phyloP scores from a whole-genome alignment of 2,329 filamentous ascomycete genomes.

The Paecilomyces fulvus region DNA sequence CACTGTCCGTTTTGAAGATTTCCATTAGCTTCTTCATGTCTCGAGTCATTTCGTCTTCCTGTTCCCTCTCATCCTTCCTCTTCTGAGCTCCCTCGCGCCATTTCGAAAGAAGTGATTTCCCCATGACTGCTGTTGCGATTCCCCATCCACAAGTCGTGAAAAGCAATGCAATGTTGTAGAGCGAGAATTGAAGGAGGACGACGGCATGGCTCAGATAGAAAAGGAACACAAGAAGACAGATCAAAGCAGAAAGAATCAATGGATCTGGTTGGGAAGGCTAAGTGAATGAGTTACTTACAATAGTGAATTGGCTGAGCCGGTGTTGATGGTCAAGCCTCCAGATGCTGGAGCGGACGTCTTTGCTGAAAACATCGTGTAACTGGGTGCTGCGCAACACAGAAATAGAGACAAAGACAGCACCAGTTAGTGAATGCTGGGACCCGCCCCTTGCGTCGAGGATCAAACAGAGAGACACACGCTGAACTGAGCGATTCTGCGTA shows the following conservation, averaged over 20 bases:
- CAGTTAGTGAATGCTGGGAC: neutral
- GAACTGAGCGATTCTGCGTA: neutral
- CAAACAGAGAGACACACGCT: neutral
- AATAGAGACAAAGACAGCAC: neutral
- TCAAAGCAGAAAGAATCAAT: neutral
- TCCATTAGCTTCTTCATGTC: constrained; percentile 6
- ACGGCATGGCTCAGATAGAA: neutral
- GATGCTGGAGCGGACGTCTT: constrained; percentile 25
- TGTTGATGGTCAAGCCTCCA: constrained; percentile 45
- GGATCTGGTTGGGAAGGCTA: neutral
- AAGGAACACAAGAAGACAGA: neutral
- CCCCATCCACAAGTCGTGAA: neutral
- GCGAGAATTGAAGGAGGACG: neutral
- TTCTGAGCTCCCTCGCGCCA: neutral
- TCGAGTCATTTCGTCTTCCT: neutral
- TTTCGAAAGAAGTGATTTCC: neutral
- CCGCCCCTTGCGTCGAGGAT: neutral
- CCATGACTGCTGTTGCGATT: neutral
- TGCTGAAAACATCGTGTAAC: constrained; percentile 25
- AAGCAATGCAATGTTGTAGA: neutral
- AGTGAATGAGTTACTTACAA: constrained; percentile 32
- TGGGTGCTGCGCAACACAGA: neutral
- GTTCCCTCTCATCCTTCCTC: neutral
- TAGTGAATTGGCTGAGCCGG: constrained; percentile 38
- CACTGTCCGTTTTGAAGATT: constrained; percentile 11